A percentile compares a stretch with the other conserved stretches of the same genome.
These are phyloP conservation scores for Magnusiomyces suaveolens DNA, from an alignment of 1,139 yeast genomes.

Conservation along the genomic window DNA sequence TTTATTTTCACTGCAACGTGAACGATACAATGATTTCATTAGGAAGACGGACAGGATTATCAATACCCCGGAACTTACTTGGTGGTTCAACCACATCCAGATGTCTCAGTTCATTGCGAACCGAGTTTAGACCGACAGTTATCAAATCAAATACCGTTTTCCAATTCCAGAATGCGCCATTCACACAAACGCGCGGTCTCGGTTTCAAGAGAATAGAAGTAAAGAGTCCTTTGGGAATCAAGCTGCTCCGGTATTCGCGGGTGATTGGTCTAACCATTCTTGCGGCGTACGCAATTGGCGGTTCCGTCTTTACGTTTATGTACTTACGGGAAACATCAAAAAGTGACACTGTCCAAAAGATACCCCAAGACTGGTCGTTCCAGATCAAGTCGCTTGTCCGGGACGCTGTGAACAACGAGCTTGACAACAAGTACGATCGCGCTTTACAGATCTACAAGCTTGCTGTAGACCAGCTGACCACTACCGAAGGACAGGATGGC, in stretches of 20 bases:
- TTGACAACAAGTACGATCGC: slow-evolving; percentile 18
- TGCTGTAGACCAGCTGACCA: slow-evolving; percentile 23
- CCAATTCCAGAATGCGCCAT: not conserved
- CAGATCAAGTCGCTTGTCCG: slow-evolving; percentile 23
- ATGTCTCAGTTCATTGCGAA: not conserved
- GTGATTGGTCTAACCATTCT: slow-evolving; percentile 13
- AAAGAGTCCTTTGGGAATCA: slow-evolving; percentile 15
- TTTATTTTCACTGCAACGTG: no score
- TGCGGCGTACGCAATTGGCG: slow-evolving; percentile 22
- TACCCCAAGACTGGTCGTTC: slow-evolving; percentile 29
- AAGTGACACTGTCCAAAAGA: slow-evolving; percentile 24
- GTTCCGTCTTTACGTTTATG: slow-evolving; percentile 18
- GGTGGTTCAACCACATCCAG: not conserved
- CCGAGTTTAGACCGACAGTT: not conserved
- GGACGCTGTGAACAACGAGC: slow-evolving; percentile 28
- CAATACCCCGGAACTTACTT: not conserved
- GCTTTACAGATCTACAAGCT: slow-evolving; percentile 21
- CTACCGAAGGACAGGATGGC: slow-evolving; percentile 16
- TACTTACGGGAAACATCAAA: slow-evolving; percentile 20
- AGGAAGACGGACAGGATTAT: no score
- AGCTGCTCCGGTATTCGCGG: slow-evolving; percentile 14
- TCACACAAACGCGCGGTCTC: not conserved
- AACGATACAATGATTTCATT: no score
- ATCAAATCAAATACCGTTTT: not conserved
- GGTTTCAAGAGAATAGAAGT: slow-evolving; percentile 12